phyloP scores from a whole-genome alignment of 306 rosid genomes.

The Lotus japonicus region DNA sequence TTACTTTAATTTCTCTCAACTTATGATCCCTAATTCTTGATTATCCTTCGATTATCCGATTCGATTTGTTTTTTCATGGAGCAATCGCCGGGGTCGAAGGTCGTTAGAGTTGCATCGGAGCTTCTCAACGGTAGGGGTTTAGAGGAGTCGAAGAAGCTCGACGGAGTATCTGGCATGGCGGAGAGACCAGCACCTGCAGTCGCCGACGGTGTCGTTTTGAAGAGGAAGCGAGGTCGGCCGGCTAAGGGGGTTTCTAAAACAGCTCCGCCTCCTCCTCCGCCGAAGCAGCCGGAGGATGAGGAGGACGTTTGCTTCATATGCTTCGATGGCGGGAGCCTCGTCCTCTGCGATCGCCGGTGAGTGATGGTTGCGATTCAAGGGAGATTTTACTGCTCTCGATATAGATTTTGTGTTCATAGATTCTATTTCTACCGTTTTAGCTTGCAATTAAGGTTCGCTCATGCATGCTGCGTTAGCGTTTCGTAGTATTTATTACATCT shows the following conservation, averaged over 20 bases:
- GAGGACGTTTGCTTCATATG: conserved; percentile 96
- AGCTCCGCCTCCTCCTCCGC: conserved; percentile 23
- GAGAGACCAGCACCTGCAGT: neutral
- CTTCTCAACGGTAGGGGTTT: neutral
- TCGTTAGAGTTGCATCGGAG: neutral
- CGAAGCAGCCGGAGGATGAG: conserved; percentile 49
- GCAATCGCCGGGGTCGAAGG: neutral
- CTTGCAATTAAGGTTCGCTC: neutral
- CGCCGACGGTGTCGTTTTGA: conserved; percentile 26
- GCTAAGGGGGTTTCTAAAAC: conserved; percentile 40
- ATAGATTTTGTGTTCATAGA: neutral
- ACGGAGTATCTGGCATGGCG: conserved; percentile 26
- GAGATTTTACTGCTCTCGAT: neutral
- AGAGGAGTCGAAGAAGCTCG: conserved; percentile 29
- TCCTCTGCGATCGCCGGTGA: conserved; percentile 99
- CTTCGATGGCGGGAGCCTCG: conserved; percentile 96
- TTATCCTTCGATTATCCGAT: conserved; percentile 8
- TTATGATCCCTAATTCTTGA: conserved; percentile 20
- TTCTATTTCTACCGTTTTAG: conserved; percentile 6
- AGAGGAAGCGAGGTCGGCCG: conserved; percentile 78
- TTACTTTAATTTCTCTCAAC: conserved; percentile 33
- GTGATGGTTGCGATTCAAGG: conserved; percentile 12
- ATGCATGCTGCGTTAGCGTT: neutral
- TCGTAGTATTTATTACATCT: neutral
- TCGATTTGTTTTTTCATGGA: conserved; percentile 26